Evolutionary conservation across 176 grass and related monocot genomes (phyloP), one percentile per base, ranked within the genome.

Genomic region (Avena eriantha): DNA sequence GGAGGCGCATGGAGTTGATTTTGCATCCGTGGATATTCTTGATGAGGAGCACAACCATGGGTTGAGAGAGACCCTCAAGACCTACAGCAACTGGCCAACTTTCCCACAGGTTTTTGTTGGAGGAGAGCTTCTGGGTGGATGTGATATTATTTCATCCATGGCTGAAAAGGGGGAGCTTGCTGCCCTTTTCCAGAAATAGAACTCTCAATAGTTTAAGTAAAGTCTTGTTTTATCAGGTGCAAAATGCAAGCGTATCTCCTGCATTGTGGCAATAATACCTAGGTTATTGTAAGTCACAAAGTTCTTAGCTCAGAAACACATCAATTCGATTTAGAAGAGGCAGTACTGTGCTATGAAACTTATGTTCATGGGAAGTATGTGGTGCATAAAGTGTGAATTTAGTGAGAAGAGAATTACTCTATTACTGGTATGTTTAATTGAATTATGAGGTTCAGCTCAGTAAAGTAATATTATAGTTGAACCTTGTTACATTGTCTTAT

Each of bases 11-110:
- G 96, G 93, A 45, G 88, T 82, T 3, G 90, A 98, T 77, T 98
- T 92, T 35, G 92, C 90, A 18, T 89, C 87, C 0, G 82, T 98
- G 3, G 93, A 98, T 88, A 90, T 98, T 14, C 82, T 98, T 78
- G 93, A 98, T n/a, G 96, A 98, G 86, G 96, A 98, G 68, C 88
- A 98, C 86, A 95, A 98, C 86, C 79, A 78, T 57, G 96, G 92
- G 22, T 59, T 98, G 65, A 91, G 96, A 85, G 93, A 98, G 23
- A 82, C 87, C 10, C 69, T 98, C 21, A 98, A 98, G 86, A 91
- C 55, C 1, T 98, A 98, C 59, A 98, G 92, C 84, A 96, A 91
- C 73, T 98, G 96, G 93, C 96, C 92, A 0, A 98, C 96, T 1
- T 98, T 98, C 66, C 96, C 96, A 0, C 96, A 98, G 78, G 53